Base-by-base conservation (phyloP, 129 eudicot genomes). In the Flaveria sonorensis region DNA sequence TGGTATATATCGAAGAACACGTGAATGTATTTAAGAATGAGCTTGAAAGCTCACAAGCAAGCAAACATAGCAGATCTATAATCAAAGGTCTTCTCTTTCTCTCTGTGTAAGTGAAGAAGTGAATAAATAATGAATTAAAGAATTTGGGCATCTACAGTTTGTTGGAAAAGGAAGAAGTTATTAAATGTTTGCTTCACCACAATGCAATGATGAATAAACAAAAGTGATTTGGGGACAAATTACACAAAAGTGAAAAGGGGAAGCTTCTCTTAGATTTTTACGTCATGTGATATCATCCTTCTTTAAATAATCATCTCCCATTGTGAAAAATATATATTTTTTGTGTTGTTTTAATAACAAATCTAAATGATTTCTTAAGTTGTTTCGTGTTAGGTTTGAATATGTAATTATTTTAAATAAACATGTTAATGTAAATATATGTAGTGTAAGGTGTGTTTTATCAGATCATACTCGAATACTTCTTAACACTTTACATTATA, bases 1-100 rank as follows among this genome's bases (percentile, higher is more conserved):
- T 72, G 39, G 12, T 51, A 36, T 40, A 67, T 72, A 75, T 10
- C 61, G 83, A 74, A 81, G 69, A 59, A 61, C 86, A 72, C 83
- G 95, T 81, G 85, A 83, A 30, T 71, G 83, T 80, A 85, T 85
- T 85, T 61, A 87, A 70, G 83, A 80, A 73, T 32, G 85, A 70
- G 77, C 62, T 76, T 36, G 42, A 70, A 57, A 47, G 74, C 40
- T 36, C 61, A 75, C 72, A 83, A 57, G 68, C 59, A 60, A 65
- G 55, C 70, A 75, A 72, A 71, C 70, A 75, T 70, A 71, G 85
- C 79, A 79, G 88, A 90, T 85, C 90, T 75, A 71, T 75, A 71
- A 42, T 52, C 53, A 78, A 46, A 43, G 55, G 20, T 45, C 64
- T 75, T 42, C 82, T 45, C 77, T 81, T 64, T 77, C 81, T 77